These are phyloP conservation scores for Mucor velutinosus DNA, from an alignment of 371 early-diverging fungal genomes.

Conservation along the genomic window DNA sequence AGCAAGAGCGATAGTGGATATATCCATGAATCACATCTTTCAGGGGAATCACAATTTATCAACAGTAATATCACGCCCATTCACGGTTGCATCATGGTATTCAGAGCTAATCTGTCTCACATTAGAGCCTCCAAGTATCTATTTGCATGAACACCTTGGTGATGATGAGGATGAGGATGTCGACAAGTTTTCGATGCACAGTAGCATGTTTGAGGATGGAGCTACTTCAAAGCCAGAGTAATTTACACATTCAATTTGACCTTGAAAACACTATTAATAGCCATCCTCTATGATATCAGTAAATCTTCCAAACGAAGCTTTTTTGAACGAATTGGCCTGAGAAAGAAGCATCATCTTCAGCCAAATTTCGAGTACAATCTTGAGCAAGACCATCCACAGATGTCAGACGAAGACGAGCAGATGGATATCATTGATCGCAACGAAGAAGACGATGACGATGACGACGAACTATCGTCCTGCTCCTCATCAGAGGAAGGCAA, in stretches of 20 bases:
- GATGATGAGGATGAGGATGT: constrained; percentile 2
- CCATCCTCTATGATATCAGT: not conserved
- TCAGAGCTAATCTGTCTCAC: not conserved
- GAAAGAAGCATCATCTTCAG: constrained; percentile 8
- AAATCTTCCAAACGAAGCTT: constrained; percentile 12
- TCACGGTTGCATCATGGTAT: not conserved
- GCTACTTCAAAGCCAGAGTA: not conserved
- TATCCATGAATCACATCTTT: not conserved
- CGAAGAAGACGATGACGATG: constrained; percentile 17
- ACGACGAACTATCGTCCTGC: not conserved
- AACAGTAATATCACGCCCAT: not conserved
- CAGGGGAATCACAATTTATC: not conserved
- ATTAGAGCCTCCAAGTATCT: not conserved
- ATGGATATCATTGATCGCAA: not conserved
- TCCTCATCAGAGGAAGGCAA: not conserved
- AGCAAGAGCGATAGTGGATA: not conserved
- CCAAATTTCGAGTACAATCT: not conserved
- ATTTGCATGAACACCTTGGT: not conserved
- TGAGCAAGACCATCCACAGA: constrained; percentile 1
- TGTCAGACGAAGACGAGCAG: constrained; percentile 1
- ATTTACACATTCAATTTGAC: not conserved
- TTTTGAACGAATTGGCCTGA: constrained; percentile 21
- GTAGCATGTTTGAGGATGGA: not conserved
- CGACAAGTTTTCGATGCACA: not conserved
- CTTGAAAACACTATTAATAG: not conserved